Conservation (phyloP, 2,329 filamentous ascomycete genomes). For the Botryotinia convoluta region DNA sequence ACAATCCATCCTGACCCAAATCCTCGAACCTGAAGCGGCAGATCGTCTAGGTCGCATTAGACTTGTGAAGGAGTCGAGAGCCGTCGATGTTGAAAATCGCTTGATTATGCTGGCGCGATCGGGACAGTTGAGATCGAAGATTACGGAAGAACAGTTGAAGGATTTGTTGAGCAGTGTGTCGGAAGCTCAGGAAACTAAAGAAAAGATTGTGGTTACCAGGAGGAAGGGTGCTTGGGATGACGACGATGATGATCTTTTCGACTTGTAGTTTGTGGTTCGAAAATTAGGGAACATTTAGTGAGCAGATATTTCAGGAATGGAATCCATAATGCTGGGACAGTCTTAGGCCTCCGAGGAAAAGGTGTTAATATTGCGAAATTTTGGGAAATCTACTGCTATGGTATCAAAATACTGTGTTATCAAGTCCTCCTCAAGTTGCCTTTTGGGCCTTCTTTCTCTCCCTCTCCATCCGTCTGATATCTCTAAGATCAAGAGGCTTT, state of each 20-base stretch:
- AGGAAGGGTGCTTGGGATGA: constrained; percentile 86
- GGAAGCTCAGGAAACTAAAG: constrained; percentile 72
- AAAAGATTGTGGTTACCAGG: constrained; percentile 81
- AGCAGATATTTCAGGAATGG: not conserved
- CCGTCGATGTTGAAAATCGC: constrained; percentile 85
- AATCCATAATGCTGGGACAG: not conserved
- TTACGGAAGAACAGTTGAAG: constrained; percentile 91
- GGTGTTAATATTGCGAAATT: constrained; percentile 12
- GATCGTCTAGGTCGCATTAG: constrained; percentile 93
- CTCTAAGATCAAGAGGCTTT: constrained; percentile 80
- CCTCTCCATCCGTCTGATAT: constrained; percentile 68
- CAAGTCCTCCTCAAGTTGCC: constrained; percentile 29
- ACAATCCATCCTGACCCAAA: constrained; percentile 78
- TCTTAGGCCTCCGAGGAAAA: not conserved
- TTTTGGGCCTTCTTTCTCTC: constrained; percentile 64
- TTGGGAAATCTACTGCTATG: not conserved
- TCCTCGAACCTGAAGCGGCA: constrained; percentile 89
- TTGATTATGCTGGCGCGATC: constrained; percentile 87
- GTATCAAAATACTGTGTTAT: constrained; percentile 29
- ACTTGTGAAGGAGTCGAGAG: constrained; percentile 90
- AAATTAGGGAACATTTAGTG: not conserved
- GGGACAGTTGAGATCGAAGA: constrained; percentile 82
- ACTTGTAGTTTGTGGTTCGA: constrained; percentile 41
- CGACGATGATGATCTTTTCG: constrained; percentile 72
- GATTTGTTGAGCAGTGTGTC: constrained; percentile 82